Evolutionary conservation across 2,329 filamentous ascomycete species (phyloP).

Genomic region (Leptographium procerum): DNA sequence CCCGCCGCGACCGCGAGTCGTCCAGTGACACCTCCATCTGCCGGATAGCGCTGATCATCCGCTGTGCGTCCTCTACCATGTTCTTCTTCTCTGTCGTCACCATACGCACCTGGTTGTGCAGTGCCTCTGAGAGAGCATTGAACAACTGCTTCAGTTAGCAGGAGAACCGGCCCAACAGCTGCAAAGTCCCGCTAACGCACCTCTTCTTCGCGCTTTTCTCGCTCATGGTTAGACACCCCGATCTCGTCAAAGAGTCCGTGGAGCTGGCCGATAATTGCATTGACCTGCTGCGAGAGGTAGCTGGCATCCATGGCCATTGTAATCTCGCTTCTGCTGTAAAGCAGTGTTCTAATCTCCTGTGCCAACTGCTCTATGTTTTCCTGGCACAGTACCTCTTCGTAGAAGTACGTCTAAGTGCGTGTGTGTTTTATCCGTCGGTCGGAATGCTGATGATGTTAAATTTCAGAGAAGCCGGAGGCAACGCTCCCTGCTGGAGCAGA

Average conservation of each 20-base stretch:
- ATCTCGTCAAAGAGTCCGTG: slow-evolving; percentile 97
- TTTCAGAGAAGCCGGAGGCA: slow-evolving; percentile 7
- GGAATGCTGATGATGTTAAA: neutral
- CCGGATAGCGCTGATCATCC: slow-evolving; percentile 71
- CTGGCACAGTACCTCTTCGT: too few species aligned
- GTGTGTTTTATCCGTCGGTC: neutral
- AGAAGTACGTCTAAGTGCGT: too few species aligned
- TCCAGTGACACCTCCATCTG: slow-evolving; percentile 91
- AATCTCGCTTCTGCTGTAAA: neutral
- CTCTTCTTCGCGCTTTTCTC: slow-evolving; percentile 80
- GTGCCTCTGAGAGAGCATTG: slow-evolving; percentile 76
- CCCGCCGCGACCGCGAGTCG: slow-evolving; percentile 55
- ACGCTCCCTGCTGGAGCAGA: slow-evolving; percentile 7
- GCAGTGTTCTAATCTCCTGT: neutral
- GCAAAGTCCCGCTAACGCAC: slow-evolving; percentile 35
- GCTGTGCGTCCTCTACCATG: slow-evolving; percentile 80
- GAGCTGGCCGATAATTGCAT: slow-evolving; percentile 82
- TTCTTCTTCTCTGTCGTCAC: slow-evolving; percentile 84
- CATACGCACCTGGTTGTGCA: slow-evolving; percentile 78
- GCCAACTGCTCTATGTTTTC: too few species aligned
- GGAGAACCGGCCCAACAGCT: too few species aligned
- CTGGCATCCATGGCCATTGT: slow-evolving; percentile 68
- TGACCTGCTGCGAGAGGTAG: slow-evolving; percentile 90
- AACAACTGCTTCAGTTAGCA: slow-evolving; percentile 55
- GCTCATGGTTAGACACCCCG: slow-evolving; percentile 85